A percentile compares a stretch with the other conserved stretches of the same genome.
These are phyloP conservation scores for Theobroma cacao DNA, from an alignment of 345 rosid species.

Conservation along the genomic window DNA sequence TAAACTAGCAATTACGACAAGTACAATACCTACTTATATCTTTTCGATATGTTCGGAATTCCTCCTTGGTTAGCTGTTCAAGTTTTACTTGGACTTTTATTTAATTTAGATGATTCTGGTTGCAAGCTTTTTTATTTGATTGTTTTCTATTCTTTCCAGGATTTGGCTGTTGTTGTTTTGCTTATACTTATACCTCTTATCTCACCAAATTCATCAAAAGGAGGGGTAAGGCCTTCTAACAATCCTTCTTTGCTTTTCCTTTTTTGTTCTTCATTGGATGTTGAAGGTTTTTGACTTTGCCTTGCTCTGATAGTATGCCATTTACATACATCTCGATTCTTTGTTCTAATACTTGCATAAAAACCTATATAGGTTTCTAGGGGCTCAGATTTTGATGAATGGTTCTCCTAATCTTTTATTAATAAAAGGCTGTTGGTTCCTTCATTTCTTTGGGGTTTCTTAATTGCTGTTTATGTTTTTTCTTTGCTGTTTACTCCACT, in stretches of 20 bases:
- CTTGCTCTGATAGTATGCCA: conserved; percentile 4
- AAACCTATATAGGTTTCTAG: background rate
- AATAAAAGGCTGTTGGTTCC: background rate
- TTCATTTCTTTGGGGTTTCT: conserved; percentile 5
- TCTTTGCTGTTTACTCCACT: conserved; percentile 1
- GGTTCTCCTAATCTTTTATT: background rate
- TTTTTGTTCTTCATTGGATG: conserved; percentile 12
- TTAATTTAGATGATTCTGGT: conserved; percentile 7
- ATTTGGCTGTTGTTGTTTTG: conserved; percentile 96
- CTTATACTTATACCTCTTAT: conserved; percentile 97
- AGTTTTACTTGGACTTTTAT: background rate
- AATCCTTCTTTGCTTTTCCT: conserved; percentile 12
- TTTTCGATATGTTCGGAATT: background rate
- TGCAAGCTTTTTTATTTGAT: conserved; percentile 1
- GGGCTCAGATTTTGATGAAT: background rate
- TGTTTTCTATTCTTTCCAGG: conserved; percentile 45
- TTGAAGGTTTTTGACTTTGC: conserved; percentile 9
- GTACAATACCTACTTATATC: background rate
- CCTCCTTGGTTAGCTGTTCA: background rate
- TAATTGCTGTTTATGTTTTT: background rate
- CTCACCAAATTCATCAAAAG: conserved; percentile 97
- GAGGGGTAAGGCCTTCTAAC: conserved; percentile 75
- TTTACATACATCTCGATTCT: background rate
- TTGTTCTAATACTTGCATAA: conserved; percentile 1
- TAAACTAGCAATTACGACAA: background rate